phyloP scores from a whole-genome alignment of 129 eudicot genomes.

The Ambrosia artemisiifolia region DNA sequence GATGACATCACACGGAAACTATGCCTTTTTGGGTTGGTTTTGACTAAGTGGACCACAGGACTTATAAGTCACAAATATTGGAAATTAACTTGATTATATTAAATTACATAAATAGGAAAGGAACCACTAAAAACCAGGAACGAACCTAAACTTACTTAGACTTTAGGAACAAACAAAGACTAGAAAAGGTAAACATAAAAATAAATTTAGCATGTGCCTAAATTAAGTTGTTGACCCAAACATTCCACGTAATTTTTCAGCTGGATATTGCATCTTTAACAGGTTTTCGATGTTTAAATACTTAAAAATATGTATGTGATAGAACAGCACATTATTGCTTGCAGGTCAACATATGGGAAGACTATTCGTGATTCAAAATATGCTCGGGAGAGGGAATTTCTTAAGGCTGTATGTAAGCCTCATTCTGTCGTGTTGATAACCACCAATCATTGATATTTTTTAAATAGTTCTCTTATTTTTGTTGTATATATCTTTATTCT shows the following conservation, averaged over 20 bases:
- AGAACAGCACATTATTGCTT: conserved; percentile 25
- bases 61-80: too few relatives aligned
- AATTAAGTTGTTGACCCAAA: too few relatives aligned
- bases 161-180: too few relatives aligned
- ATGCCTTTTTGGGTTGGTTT: neutral
- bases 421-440: neutral
- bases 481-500: neutral
- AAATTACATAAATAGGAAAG: too few relatives aligned
- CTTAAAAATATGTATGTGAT: neutral
- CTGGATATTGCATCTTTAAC: too few relatives aligned
- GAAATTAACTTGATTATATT: too few relatives aligned
- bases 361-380: conserved; percentile 85
- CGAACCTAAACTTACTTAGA: too few relatives aligned
- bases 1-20: conserved; percentile 6
- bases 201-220: too few relatives aligned
- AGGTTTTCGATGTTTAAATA: neutral
- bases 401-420: conserved; percentile 70
- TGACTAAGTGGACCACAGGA: too few relatives aligned
- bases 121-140: too few relatives aligned
- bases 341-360: conserved; percentile 92
- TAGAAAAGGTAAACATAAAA: too few relatives aligned
- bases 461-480: neutral
- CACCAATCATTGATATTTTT: neutral
- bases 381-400: conserved; percentile 89
- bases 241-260: too few relatives aligned